Conservation (phyloP, 2,329 filamentous ascomycete species). For the Pestalotiopsis sp. region DNA sequence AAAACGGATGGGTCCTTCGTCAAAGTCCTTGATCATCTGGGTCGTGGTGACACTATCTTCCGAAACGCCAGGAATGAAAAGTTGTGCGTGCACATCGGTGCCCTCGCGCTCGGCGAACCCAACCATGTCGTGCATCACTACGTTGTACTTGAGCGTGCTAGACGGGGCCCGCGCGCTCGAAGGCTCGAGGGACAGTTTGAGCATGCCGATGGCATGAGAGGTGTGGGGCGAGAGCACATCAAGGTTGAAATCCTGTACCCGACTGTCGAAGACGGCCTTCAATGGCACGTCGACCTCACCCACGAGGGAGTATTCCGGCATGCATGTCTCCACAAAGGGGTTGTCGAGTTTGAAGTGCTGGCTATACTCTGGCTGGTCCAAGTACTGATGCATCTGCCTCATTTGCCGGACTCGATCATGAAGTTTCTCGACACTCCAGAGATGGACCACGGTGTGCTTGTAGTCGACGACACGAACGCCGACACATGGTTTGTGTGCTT, state of each 20-base stretch:
- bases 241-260: conserved; percentile 90
- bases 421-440: conserved; percentile 95
- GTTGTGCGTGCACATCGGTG: conserved; percentile 91
- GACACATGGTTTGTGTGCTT: conserved; percentile 85
- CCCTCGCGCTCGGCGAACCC: conserved; percentile 96
- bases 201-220: conserved; percentile 84
- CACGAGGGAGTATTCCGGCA: conserved; percentile 89
- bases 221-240: conserved; percentile 94
- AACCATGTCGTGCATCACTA: conserved; percentile 94
- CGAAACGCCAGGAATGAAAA: conserved; percentile 91
- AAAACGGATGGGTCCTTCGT: conserved; percentile 89
- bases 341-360: conserved; percentile 92
- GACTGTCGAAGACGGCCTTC: conserved; percentile 88
- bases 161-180: conserved; percentile 91
- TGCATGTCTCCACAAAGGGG: conserved; percentile 87
- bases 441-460: conserved; percentile 79
- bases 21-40: conserved; percentile 90
- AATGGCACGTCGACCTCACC: conserved; percentile 93
- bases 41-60: conserved; percentile 93
- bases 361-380: conserved; percentile 92
- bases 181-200: conserved; percentile 88
- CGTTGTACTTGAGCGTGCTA: conserved; percentile 95
- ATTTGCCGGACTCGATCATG: conserved; percentile 85
- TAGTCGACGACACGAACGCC: conserved; percentile 91
- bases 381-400: conserved; percentile 96